A percentile compares a stretch with the other conserved stretches of the same genome.
phyloP scores from a whole-genome alignment of 345 rosid species.

The Eucalyptus pauciflora region DNA sequence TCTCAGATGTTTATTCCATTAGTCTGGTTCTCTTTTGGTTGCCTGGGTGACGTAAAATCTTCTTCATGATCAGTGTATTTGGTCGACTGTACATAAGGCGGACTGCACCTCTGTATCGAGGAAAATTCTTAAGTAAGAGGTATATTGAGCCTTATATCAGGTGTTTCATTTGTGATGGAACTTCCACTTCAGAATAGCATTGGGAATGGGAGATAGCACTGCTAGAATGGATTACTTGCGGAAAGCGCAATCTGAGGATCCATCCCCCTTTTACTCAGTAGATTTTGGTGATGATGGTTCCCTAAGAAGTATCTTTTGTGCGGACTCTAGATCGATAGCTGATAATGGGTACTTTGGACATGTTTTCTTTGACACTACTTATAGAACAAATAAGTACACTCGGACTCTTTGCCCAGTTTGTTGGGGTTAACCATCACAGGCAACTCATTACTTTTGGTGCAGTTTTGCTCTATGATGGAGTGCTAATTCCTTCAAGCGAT shows the following conservation, averaged over 20 bases:
- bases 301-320: conserved; percentile 24
- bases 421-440: conserved; percentile 30
- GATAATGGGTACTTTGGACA: conserved; percentile 23
- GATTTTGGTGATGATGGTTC: background rate
- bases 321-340: conserved; percentile 11
- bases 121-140: background rate
- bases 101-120: background rate
- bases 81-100: background rate
- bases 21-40: background rate
- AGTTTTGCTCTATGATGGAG: conserved; percentile 21
- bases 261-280: background rate
- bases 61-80: background rate
- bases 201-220: background rate
- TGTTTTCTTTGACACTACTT: conserved; percentile 21
- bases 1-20: background rate
- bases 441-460: conserved; percentile 17
- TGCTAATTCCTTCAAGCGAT: conserved; percentile 17
- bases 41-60: background rate
- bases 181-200: background rate
- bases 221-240: background rate
- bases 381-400: conserved; percentile 7
- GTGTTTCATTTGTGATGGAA: background rate
- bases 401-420: conserved; percentile 16
- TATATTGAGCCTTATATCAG: background rate
- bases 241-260: background rate